Conservation (phyloP, 306 rosid species). For the Sechiopsis laciniata region DNA sequence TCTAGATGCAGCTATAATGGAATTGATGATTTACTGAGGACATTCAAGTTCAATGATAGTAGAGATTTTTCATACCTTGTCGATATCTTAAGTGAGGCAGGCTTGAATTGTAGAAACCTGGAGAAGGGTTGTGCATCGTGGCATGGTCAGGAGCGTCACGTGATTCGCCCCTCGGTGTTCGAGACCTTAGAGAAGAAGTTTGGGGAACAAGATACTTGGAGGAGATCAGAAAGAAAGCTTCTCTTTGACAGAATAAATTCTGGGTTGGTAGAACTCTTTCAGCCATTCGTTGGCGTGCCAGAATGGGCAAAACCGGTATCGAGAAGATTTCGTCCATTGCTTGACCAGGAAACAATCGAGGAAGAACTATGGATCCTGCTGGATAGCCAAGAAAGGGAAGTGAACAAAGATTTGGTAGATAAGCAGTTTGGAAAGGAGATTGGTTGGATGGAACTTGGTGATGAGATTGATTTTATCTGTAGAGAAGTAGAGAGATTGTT, state of each 20-base stretch:
- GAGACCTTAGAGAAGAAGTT: constrained; percentile 69
- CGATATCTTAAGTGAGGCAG: constrained; percentile 60
- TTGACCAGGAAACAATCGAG: constrained; percentile 42
- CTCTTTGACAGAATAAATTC: constrained; percentile 66
- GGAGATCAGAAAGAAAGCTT: constrained; percentile 66
- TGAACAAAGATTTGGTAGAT: constrained; percentile 30
- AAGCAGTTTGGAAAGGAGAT: constrained; percentile 45
- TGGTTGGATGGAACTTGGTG: constrained; percentile 50
- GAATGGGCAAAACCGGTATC: constrained; percentile 44
- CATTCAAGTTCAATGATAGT: constrained; percentile 50
- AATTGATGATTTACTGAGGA: constrained; percentile 30
- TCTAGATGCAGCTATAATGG: constrained; percentile 28
- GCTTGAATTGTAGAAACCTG: constrained; percentile 29
- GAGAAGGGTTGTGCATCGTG: constrained; percentile 32
- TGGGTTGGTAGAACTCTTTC: constrained; percentile 47
- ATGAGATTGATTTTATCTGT: constrained; percentile 53
- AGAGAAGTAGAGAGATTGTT: constrained; percentile 52
- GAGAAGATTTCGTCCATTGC: constrained; percentile 43
- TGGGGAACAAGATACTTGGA: constrained; percentile 65
- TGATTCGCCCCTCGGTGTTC: constrained; percentile 53
- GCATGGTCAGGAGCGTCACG: constrained; percentile 45
- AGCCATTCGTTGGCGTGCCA: constrained; percentile 44
- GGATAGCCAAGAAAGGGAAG: constrained; percentile 48
- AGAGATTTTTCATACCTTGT: constrained; percentile 68
- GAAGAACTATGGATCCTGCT: constrained; percentile 70